Conservation (phyloP, 2,329 filamentous ascomycete genomes). For the Pseudogymnoascus verrucosus region DNA sequence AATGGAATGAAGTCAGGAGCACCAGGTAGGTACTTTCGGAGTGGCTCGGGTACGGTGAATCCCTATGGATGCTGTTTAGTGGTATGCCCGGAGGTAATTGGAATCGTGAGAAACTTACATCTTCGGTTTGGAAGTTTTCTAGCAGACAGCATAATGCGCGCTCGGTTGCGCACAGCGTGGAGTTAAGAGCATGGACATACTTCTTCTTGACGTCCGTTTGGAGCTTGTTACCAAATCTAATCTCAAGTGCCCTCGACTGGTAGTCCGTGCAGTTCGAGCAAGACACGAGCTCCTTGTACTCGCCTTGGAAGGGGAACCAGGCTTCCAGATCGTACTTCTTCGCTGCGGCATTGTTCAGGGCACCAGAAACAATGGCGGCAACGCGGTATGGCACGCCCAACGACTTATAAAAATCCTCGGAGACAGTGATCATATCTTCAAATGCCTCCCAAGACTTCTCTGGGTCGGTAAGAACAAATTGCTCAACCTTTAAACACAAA, state of each 20-base stretch:
- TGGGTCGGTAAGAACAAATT: constrained; percentile 73
- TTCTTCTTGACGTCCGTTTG: constrained; percentile 80
- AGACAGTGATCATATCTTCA: constrained; percentile 82
- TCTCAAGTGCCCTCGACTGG: constrained; percentile 88
- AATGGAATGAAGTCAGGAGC: constrained; percentile 85
- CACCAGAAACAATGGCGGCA: constrained; percentile 91
- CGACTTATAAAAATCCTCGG: constrained; percentile 92
- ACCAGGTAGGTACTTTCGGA: constrained; percentile 85
- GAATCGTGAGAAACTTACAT: constrained; percentile 42
- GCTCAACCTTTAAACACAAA: constrained; percentile 51
- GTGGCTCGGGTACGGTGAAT: constrained; percentile 69
- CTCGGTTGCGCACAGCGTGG: constrained; percentile 83
- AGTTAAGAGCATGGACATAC: constrained; percentile 90
- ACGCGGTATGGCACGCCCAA: constrained; percentile 85
- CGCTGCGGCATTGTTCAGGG: constrained; percentile 77
- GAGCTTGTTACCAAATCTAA: constrained; percentile 82
- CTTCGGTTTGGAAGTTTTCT: constrained; percentile 92
- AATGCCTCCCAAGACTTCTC: constrained; percentile 91
- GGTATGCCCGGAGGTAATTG: background rate
- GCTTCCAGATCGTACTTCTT: constrained; percentile 97
- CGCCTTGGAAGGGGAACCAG: constrained; percentile 91
- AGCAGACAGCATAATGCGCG: constrained; percentile 88
- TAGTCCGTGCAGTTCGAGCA: constrained; percentile 99
- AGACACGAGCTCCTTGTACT: constrained; percentile 97
- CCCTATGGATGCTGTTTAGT: constrained; percentile 42